Evolutionary conservation across 495 filamentous ascomycete species (phyloP).

Genomic region (Penicillium bovifimosum): DNA sequence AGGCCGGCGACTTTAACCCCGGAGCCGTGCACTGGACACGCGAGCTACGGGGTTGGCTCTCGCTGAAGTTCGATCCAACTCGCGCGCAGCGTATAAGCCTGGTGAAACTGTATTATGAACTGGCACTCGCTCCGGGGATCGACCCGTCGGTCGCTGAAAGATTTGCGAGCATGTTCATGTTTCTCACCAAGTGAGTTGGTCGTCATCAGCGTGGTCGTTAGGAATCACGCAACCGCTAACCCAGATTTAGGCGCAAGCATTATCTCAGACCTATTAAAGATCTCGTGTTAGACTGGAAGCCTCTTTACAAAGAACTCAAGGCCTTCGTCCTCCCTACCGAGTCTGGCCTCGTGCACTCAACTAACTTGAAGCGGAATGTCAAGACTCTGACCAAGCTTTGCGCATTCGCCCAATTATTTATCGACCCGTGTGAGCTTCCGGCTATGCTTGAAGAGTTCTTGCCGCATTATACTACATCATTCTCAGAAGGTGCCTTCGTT

Average conservation of each 20-base stretch:
- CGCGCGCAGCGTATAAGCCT: conserved; percentile 74
- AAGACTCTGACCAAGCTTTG: conserved; percentile 80
- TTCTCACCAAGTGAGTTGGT: conserved; percentile 74
- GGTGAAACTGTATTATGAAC: conserved; percentile 88
- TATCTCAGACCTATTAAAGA: conserved; percentile 87
- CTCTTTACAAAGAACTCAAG: conserved; percentile 88
- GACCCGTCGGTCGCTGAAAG: conserved; percentile 77
- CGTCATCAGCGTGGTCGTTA: neutral
- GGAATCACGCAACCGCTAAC: conserved; percentile 20
- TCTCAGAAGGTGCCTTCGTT: conserved; percentile 81
- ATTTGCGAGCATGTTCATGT: conserved; percentile 95
- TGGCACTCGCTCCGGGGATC: conserved; percentile 83
- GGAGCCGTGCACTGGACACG: conserved; percentile 96
- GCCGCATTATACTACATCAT: conserved; percentile 92
- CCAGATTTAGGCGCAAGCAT: conserved; percentile 76
- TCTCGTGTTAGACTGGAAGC: conserved; percentile 85
- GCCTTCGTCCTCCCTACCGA: conserved; percentile 80
- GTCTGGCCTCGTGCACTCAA: conserved; percentile 57
- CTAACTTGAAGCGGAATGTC: conserved; percentile 60
- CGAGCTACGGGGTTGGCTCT: conserved; percentile 91
- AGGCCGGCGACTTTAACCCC: conserved; percentile 88
- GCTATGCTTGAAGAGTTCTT: conserved; percentile 90
- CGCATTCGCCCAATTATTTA: conserved; percentile 83
- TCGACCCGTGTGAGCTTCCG: conserved; percentile 79
- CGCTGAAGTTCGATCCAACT: conserved; percentile 93